phyloP scores from a whole-genome alignment of 345 rosid species.

The Excoecaria agallocha region DNA sequence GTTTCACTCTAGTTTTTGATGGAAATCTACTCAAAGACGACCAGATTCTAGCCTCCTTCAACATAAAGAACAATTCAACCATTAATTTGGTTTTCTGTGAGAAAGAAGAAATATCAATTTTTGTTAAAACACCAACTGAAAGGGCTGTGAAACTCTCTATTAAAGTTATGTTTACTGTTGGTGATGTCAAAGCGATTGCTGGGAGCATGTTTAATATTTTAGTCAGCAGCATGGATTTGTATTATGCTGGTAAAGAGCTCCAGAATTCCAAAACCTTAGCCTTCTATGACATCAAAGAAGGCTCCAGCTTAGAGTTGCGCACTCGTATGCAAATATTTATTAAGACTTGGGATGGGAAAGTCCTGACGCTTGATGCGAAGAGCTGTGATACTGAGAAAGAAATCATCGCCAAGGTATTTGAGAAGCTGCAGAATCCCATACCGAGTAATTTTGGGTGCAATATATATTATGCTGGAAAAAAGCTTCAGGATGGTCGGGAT shows the following conservation, averaged over 20 bases:
- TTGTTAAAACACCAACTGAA: slow-evolving; percentile 22
- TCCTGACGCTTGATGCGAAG: slow-evolving; percentile 32
- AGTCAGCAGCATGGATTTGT: background rate
- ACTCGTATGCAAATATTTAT: slow-evolving; percentile 29
- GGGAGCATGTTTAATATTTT: slow-evolving; percentile 13
- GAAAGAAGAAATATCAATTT: slow-evolving; percentile 24
- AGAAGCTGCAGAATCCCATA: slow-evolving; percentile 12
- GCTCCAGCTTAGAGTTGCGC: slow-evolving; percentile 17
- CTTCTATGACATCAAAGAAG: slow-evolving; percentile 30
- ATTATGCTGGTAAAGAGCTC: slow-evolving; percentile 26
- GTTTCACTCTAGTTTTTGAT: slow-evolving; percentile 27
- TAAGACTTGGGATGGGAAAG: slow-evolving; percentile 32
- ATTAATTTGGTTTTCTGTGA: slow-evolving; percentile 26
- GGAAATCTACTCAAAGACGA: slow-evolving; percentile 33
- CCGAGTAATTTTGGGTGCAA: slow-evolving; percentile 7
- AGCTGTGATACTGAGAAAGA: slow-evolving; percentile 10
- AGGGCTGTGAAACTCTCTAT: slow-evolving; percentile 25
- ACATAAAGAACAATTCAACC: slow-evolving; percentile 21
- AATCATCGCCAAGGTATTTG: slow-evolving; percentile 21
- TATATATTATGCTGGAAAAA: slow-evolving; percentile 26
- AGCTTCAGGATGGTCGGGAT: slow-evolving; percentile 16
- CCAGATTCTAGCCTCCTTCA: slow-evolving; percentile 25
- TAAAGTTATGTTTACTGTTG: slow-evolving; percentile 19
- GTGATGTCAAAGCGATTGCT: slow-evolving; percentile 33
- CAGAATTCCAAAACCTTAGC: slow-evolving; percentile 35